Base-by-base conservation (phyloP, 129 eudicot genomes). In the Tagetes erecta region DNA sequence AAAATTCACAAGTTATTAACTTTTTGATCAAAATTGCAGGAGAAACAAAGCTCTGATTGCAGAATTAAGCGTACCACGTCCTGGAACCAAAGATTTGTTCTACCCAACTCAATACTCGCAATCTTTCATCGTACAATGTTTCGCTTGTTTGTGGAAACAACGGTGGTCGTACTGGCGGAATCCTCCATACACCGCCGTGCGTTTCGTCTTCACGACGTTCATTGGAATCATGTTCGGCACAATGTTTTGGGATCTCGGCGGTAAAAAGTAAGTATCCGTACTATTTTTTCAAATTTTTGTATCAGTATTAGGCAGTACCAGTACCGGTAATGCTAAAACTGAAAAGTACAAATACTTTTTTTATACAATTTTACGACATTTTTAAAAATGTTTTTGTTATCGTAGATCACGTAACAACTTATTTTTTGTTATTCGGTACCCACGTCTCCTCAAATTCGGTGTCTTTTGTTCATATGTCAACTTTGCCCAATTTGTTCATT, bases 71-170 rank as follows among this genome's bases (percentile, higher is more conserved):
- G 70, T 73, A n/a, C 77, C 77, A 45, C 70, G 77, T 46, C 70
- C 77, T 1, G 77, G 77, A 11, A 59, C 69, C 11, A 73, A 73
- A 73, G 77, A 73, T 35, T 59, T 73, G 10, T 73, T 73, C 69
- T 73, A 42, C 77, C 77, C 77, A 60, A 89, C 86, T 3, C 87
- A 77, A 44, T 87, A 92, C 74, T 82, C 97, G 12, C 94, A 85
- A 53, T 70, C 97, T 44, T 80, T 86, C 76, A 82, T 66, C 64
- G 81, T 77, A 41, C 97, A 92, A 68, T 89, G 90, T 71, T 60
- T 82, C 53, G 97, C 97, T 31, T 92, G 96, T 77, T 80, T 92
- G 5, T 87, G 97, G 97, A 92, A 92, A 84, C 97, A 85, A 46
- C 79, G 90, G 36, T 87, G 84, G 86, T 92, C 97, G 7, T 92